A percentile compares a stretch with the other conserved stretches of the same genome.
Conservation (phyloP, 1,284 basidiomycete genomes). For the Tremellales sp. region DNA sequence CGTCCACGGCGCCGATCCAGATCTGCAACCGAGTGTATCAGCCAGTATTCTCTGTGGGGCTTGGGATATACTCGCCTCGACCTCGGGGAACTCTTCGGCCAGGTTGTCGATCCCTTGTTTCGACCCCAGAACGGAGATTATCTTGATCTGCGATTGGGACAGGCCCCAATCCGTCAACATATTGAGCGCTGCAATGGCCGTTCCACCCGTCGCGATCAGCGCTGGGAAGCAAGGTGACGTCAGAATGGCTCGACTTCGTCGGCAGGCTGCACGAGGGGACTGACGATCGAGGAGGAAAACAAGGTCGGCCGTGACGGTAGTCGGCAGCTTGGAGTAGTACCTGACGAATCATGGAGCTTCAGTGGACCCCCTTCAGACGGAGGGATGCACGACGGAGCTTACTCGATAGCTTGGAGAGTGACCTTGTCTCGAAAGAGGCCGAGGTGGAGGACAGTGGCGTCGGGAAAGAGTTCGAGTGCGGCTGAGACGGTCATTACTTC, state of each 20-base stretch:
- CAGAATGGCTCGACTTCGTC: too few relatives aligned
- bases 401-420: constrained; percentile 88
- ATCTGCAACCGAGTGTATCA: constrained; percentile 54
- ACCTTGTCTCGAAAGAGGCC: constrained; percentile 88
- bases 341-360: too few relatives aligned
- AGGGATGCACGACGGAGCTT: constrained; percentile 41
- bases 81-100: constrained; percentile 63
- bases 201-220: constrained; percentile 90
- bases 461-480: constrained; percentile 76
- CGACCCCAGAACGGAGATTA: constrained; percentile 78
- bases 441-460: constrained; percentile 82
- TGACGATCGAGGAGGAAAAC: constrained; percentile 77
- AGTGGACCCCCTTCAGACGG: too few relatives aligned
- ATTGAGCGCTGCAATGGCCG: constrained; percentile 74
- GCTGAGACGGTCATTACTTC: constrained; percentile 26
- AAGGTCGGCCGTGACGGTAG: constrained; percentile 68
- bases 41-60: not conserved
- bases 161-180: constrained; percentile 88
- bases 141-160: constrained; percentile 62
- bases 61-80: constrained; percentile 59
- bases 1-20: constrained; percentile 77
- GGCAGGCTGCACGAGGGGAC: constrained; percentile 19
- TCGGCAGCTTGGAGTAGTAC: constrained; percentile 91
- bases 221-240: constrained; percentile 41
- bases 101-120: constrained; percentile 69